Base-by-base conservation (phyloP, 495 filamentous ascomycete genomes). In the Astrocystis sublimbata region DNA sequence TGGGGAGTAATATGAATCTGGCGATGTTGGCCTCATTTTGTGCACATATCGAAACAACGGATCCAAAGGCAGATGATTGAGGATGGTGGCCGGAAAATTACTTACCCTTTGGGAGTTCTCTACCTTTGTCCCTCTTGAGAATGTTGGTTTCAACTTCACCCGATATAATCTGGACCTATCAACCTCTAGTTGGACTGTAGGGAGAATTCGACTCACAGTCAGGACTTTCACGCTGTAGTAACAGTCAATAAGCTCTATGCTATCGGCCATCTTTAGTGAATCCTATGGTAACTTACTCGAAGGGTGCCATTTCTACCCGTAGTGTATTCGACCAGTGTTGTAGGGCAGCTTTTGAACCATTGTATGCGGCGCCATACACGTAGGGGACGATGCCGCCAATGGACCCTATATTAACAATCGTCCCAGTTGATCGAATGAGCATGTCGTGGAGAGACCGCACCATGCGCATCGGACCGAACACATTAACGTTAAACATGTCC, bases 391-490 rank as follows among this genome's bases (percentile, higher is more conserved):
- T 63, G 1, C 73, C 73, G 1, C 71, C 73, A 65, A 75, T 61
- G 8, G 68, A 65, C 1, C 73, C 71, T 12, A 72, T 73, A 35
- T 75, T 75, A 1, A 75, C 69, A 8, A 75, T 65, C 1, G 26
- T 63, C 0, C 71, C 71, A 28, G 66, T 55, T 0, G 64, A 43
- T 41, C 15, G 15, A 17, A 73, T 64, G 8, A 75, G 28, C 63
- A 73, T 40, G 0, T 40, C 26, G 52, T 75, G 71, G 42, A 75
- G 73, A 26, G 58, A 19, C 21, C 62, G 71, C 6, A 74, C 66
- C 70, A 72, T 71, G 21, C 68, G 60, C 72, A 74, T 74, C 0
- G 70, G 72, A 0, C 72, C 72, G 45, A 74, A 71, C 24, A 74
- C 59, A 46, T 74, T 74, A 8, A 74, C 70, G 4, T 17, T 62